phyloP scores from a whole-genome alignment of 164 flowering plant genomes.

The Hamamelis virginiana region DNA sequence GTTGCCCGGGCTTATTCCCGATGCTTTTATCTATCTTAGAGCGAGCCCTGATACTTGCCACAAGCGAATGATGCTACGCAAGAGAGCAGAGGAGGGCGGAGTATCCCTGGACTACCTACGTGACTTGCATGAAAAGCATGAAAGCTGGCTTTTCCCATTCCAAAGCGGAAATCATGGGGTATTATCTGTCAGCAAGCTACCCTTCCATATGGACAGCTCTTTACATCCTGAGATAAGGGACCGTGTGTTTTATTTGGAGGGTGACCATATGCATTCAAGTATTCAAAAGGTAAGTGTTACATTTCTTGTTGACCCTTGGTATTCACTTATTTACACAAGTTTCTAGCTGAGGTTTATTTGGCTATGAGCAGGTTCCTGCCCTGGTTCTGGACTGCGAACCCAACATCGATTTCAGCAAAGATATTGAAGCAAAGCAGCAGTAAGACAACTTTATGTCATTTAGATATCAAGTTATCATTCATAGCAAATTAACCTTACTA shows the following conservation, averaged over 20 bases:
- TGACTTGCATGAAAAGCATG: conserved; percentile 92
- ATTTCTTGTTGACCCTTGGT: not conserved
- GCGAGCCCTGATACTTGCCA: conserved; percentile 98
- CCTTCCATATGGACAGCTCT: conserved; percentile 50
- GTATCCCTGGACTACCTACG: conserved; percentile 83
- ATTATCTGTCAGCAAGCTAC: conserved; percentile 65
- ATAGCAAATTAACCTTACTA: not conserved
- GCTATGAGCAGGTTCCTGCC: conserved; percentile 77
- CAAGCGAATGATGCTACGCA: conserved; percentile 76
- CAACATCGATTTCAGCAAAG: conserved; percentile 91
- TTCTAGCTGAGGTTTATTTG: conserved; percentile 11
- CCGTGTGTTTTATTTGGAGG: conserved; percentile 85
- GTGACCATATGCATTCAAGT: conserved; percentile 93
- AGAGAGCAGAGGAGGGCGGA: conserved; percentile 90
- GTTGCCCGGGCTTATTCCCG: conserved; percentile 93
- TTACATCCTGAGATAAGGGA: conserved; percentile 85
- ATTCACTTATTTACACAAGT: not conserved
- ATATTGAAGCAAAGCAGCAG: conserved; percentile 84
- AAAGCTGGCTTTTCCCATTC: conserved; percentile 90
- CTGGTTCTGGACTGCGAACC: conserved; percentile 95
- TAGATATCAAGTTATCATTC: not conserved
- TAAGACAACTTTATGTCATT: conserved; percentile 34
- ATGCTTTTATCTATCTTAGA: conserved; percentile 93
- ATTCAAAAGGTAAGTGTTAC: conserved; percentile 69
- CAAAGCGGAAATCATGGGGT: conserved; percentile 78